Base-by-base conservation (phyloP, 148 eudicot species). In the Spergularia bocconei region DNA sequence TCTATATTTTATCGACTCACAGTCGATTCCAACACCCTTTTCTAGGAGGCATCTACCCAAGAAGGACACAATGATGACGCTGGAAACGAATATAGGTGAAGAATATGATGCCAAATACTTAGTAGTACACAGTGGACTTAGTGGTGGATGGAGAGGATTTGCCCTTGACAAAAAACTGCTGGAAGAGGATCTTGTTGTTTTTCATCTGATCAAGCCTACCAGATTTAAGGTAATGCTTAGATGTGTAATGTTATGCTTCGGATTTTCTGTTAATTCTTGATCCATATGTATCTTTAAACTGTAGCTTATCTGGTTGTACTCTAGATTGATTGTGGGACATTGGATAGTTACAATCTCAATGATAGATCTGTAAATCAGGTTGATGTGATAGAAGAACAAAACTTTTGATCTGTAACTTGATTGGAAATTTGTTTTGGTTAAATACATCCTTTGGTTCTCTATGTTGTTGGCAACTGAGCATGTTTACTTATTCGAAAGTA, bases 131-230 rank as follows among this genome's bases (percentile, higher is more conserved):
- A 47, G 75, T 13, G 89, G 85, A 69, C 84, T 89, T 44, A 87
- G 92, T 64, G 89, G 78, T 12, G 96, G 92, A n/a, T 88, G 91
- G 96, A 91, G 79, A 79, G 76, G 63, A 65, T 91, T 87, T 78
- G 87, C 88, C 53, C 58, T 79, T 53, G 78, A 74, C 59, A 84
- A 91, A 79, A 82, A 82, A 55, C 82, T 89, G 81, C 41, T 83
- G 7, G 82, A 75, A 54, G 96, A 91, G 55, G 96, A 91, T 76
- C 86, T 79, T 77, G 73, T 84, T 65, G 73, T 88, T 77, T 89
- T 87, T 79, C 96, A 88, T 65, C 55, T 88, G 55, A 66, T 84
- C 13, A 77, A 74, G 63, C 66, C 85, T n/a, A 41, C 68, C 75
- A 81, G 76, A 67, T 85, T 88, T 23, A 89, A 88, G 88, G 93